Percentiles rank a stretch among this genome's conserved stretches.
Evolutionary conservation across 176 grass and related monocot species (phyloP).

Genomic region (Oryza nivara): DNA sequence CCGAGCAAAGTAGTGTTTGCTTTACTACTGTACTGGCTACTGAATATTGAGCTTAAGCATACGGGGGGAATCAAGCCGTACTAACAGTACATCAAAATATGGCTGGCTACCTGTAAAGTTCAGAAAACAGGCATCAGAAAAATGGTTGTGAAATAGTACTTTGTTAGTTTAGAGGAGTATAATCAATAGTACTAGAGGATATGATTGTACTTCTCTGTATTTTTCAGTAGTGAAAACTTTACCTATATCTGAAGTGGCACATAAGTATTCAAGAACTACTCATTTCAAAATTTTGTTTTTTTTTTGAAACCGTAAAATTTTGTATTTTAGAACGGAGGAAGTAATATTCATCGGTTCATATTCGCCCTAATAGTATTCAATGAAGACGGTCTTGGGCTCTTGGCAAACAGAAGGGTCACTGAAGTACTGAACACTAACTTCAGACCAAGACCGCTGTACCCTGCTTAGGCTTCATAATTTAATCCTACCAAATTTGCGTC

Average conservation of each 20-base stretch:
- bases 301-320: too few relatives aligned
- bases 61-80: not conserved
- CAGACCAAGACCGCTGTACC: slow-evolving; percentile 1
- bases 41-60: not conserved
- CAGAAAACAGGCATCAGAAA: not conserved
- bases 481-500: not conserved
- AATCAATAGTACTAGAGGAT: not conserved
- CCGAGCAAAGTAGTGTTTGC: not conserved
- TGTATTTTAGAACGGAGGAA: too few relatives aligned
- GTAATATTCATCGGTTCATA: not conserved
- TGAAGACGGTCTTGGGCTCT: not conserved
- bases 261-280: not conserved
- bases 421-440: not conserved
- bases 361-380: not conserved
- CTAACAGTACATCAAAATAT: not conserved
- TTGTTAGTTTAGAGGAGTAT: not conserved
- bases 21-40: not conserved
- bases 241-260: not conserved
- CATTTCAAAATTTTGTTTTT: too few relatives aligned
- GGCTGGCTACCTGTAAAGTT: not conserved
- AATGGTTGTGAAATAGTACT: not conserved
- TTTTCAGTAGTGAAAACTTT: not conserved
- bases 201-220: not conserved
- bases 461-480: not conserved
- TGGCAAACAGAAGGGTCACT: slow-evolving; percentile 36